phyloP scores from a whole-genome alignment of 306 rosid genomes.

The Neltuma alba region DNA sequence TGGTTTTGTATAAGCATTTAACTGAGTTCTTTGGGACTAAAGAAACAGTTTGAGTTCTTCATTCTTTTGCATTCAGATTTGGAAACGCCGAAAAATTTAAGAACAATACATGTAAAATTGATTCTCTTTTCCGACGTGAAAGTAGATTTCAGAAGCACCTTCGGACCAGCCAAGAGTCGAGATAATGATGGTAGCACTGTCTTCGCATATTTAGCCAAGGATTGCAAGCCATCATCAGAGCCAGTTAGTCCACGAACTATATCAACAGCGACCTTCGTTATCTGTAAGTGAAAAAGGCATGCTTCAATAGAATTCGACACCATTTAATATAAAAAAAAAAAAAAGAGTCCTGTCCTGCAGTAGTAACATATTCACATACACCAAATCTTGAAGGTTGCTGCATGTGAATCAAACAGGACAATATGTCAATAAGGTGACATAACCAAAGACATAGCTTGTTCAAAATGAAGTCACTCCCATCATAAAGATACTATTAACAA shows the following conservation, averaged over 20 bases:
- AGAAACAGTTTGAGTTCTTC: not conserved
- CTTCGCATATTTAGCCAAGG: constrained; percentile 59
- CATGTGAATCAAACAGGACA: not conserved
- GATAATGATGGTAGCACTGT: constrained; percentile 57
- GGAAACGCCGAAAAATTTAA: not conserved
- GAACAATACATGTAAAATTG: not conserved
- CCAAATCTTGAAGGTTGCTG: not conserved
- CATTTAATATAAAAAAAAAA: not conserved
- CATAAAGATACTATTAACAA: not conserved
- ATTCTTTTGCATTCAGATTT: not conserved
- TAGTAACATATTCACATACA: not conserved
- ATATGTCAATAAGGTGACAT: not conserved
- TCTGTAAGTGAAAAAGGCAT: constrained; percentile 38
- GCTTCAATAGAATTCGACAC: not conserved
- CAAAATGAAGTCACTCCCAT: not conserved
- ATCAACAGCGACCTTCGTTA: constrained; percentile 81
- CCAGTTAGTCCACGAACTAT: constrained; percentile 93
- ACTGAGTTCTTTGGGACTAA: not conserved
- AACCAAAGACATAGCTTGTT: not conserved
- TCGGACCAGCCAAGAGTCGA: constrained; percentile 59
- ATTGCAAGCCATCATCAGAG: constrained; percentile 79
- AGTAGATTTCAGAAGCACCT: constrained; percentile 43
- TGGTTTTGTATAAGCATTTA: not conserved
- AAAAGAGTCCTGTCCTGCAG: not conserved
- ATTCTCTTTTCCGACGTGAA: not conserved